Conservation (phyloP, 768 basidiomycete species). For the Collybia mongolica region DNA sequence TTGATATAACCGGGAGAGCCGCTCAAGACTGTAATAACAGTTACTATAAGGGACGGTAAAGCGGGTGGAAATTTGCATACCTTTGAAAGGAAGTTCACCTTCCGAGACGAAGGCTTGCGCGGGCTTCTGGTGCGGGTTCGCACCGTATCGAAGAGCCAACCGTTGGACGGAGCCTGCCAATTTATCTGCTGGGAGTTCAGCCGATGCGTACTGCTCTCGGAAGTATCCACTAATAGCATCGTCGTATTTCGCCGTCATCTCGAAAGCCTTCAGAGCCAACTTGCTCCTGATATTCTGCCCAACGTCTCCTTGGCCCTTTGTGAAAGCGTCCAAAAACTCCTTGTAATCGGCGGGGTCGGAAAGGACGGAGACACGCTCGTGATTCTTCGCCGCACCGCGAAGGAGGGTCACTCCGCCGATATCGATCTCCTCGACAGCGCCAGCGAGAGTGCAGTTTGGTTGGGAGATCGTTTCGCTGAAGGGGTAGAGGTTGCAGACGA, state of each 20-base stretch:
- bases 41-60: constrained; percentile 1
- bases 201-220: constrained; percentile 89
- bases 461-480: constrained; percentile 90
- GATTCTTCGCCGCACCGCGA: constrained; percentile 98
- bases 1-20: constrained; percentile 99
- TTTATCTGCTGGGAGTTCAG: constrained; percentile 62
- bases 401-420: constrained; percentile 98
- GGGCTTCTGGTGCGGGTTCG: constrained; percentile 98
- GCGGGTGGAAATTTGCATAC: constrained; percentile 33
- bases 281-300: constrained; percentile 69
- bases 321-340: constrained; percentile 78
- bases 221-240: constrained; percentile 96
- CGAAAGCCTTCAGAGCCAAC: constrained; percentile 95
- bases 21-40: constrained; percentile 61
- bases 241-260: constrained; percentile 94
- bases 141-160: constrained; percentile 88
- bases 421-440: constrained; percentile 97
- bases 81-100: constrained; percentile 92
- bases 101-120: constrained; percentile 92
- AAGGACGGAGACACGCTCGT: constrained; percentile 85
- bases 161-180: constrained; percentile 76
- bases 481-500: constrained; percentile 99
- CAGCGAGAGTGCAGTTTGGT: constrained; percentile 85
- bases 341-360: constrained; percentile 89
- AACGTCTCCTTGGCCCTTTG: constrained; percentile 70